phyloP scores from a whole-genome alignment of 148 eudicot species.

The Hydrangea macrophylla region DNA sequence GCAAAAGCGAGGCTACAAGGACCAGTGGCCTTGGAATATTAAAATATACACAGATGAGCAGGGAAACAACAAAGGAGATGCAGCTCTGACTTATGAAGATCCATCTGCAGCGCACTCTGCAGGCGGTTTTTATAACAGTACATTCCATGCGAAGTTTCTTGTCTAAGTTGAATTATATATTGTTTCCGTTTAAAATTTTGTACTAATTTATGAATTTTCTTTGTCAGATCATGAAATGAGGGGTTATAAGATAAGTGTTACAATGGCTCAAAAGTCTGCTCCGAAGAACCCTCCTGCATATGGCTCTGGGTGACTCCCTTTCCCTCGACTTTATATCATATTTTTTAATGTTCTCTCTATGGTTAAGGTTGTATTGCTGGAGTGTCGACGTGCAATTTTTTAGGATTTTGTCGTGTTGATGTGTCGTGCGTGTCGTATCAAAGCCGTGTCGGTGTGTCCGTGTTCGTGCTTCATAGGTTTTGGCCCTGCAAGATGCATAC shows the following conservation, averaged over 20 bases:
- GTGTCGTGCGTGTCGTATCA: no score
- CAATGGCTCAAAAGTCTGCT: slow-evolving; percentile 93
- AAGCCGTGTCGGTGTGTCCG: no score
- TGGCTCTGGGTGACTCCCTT: slow-evolving; percentile 52
- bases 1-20: slow-evolving; percentile 94
- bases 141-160: not conserved
- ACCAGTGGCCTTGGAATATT: slow-evolving; percentile 97
- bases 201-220: slow-evolving; percentile 3
- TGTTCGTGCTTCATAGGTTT: no score
- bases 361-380: not conserved
- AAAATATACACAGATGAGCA: slow-evolving; percentile 83
- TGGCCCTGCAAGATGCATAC: no score
- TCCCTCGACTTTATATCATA: not conserved
- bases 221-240: slow-evolving; percentile 65
- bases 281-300: slow-evolving; percentile 58
- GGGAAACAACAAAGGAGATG: slow-evolving; percentile 95
- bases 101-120: slow-evolving; percentile 97
- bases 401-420: no score
- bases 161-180: not conserved
- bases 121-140: slow-evolving; percentile 80
- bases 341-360: not conserved
- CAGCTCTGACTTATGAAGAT: slow-evolving; percentile 80
- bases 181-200: not conserved
- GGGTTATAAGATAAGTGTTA: slow-evolving; percentile 74
- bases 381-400: no score